phyloP scores from a whole-genome alignment of 306 rosid species.

The Vigna unguiculata region DNA sequence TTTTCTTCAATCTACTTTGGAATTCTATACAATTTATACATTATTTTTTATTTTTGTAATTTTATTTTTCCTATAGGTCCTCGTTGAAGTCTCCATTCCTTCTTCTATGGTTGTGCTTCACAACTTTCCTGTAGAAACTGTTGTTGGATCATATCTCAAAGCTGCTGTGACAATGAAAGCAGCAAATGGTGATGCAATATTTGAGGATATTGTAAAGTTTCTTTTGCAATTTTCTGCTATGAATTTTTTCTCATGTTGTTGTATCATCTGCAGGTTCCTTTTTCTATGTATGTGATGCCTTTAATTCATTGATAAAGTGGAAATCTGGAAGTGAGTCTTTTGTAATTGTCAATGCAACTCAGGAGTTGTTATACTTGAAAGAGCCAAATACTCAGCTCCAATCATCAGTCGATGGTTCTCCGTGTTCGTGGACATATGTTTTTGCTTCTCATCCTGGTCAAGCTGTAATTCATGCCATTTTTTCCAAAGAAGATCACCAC shows the following conservation, averaged over 20 bases:
- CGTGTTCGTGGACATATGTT: slow-evolving; percentile 78
- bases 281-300: slow-evolving; percentile 85
- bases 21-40: slow-evolving; percentile 23
- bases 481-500: slow-evolving; percentile 69
- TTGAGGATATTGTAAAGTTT: slow-evolving; percentile 27
- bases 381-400: slow-evolving; percentile 48
- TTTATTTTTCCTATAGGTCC: slow-evolving; percentile 61
- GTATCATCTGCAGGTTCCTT: slow-evolving; percentile 69
- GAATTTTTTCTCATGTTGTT: slow-evolving; percentile 44
- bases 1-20: slow-evolving; percentile 22
- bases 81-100: slow-evolving; percentile 81
- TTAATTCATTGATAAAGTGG: slow-evolving; percentile 81
- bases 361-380: slow-evolving; percentile 57
- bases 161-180: slow-evolving; percentile 94
- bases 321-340: slow-evolving; percentile 81
- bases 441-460: slow-evolving; percentile 84
- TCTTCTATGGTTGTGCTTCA: slow-evolving; percentile 81
- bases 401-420: slow-evolving; percentile 58
- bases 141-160: slow-evolving; percentile 83
- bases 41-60: slow-evolving; percentile 28
- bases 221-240: slow-evolving; percentile 36
- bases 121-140: slow-evolving; percentile 86
- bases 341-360: slow-evolving; percentile 68
- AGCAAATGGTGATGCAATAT: slow-evolving; percentile 66
- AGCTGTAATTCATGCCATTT: slow-evolving; percentile 75